phyloP scores from a whole-genome alignment of 139 green algal species.

The Axilococcus clingmanii region DNA sequence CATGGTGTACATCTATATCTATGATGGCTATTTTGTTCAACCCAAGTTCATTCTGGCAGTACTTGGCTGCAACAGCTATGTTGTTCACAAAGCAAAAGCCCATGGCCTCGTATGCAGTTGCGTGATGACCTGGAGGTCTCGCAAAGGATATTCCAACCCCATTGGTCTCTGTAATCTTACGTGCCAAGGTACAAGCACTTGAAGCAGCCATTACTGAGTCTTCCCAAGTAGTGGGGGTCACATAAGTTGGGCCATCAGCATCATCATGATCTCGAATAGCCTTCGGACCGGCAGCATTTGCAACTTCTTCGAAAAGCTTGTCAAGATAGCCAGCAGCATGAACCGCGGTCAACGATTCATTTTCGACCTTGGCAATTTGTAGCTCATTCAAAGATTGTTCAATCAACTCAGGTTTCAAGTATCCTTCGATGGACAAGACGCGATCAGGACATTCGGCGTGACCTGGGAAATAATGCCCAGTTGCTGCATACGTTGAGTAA shows the following conservation, averaged over 20 bases:
- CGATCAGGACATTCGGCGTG: slow-evolving; percentile 19
- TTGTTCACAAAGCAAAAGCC: slow-evolving; percentile 84
- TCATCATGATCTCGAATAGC: slow-evolving; percentile 5
- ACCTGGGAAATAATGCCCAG: slow-evolving; percentile 1
- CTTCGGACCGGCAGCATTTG: neutral
- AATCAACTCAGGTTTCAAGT: neutral
- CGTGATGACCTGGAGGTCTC: slow-evolving; percentile 78
- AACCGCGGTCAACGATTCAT: slow-evolving; percentile 30
- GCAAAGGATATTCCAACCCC: slow-evolving; percentile 42
- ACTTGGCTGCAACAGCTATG: slow-evolving; percentile 52
- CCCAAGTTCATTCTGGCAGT: slow-evolving; percentile 36
- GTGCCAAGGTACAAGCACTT: slow-evolving; percentile 18
- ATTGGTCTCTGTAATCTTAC: neutral
- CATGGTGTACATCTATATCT: slow-evolving; percentile 44
- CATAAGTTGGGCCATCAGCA: slow-evolving; percentile 27
- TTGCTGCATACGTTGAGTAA: neutral
- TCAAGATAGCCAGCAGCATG: slow-evolving; percentile 41
- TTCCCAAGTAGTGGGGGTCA: slow-evolving; percentile 17
- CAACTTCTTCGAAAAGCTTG: slow-evolving; percentile 5
- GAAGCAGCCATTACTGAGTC: slow-evolving; percentile 24
- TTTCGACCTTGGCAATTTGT: slow-evolving; percentile 1
- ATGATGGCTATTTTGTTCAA: slow-evolving; percentile 32
- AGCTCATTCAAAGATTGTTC: slow-evolving; percentile 4
- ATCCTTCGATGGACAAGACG: neutral
- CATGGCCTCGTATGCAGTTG: slow-evolving; percentile 56